Percentiles rank a stretch among this genome's conserved stretches.
phyloP scores from a whole-genome alignment of 164 flowering plant genomes.

The Tinospora cordifolia region DNA sequence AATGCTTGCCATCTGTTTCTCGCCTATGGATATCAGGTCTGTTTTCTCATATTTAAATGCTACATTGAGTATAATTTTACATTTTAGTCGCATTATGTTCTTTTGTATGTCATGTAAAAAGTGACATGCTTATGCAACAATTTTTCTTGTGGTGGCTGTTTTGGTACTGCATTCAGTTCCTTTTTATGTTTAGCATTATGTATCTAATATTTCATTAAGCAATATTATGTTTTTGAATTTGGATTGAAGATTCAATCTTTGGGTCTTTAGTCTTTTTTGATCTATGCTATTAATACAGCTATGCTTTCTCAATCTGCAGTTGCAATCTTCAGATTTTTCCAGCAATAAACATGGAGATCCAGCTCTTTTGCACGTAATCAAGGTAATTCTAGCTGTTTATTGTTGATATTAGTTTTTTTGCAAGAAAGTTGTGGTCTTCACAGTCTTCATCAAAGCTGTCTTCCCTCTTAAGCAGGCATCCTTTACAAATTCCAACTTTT shows the following conservation, averaged over 20 bases:
- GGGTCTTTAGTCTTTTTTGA: not conserved
- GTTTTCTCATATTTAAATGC: not conserved
- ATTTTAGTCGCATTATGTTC: not conserved
- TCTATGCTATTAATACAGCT: not conserved
- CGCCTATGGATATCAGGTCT: not conserved
- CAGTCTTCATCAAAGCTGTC: not conserved
- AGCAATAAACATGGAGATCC: conserved; percentile 35
- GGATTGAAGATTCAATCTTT: not conserved
- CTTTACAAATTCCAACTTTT: conserved; percentile 53
- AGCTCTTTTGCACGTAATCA: conserved; percentile 52
- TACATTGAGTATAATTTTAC: not conserved
- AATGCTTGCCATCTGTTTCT: not conserved
- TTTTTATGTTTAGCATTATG: not conserved
- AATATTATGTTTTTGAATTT: too few relatives aligned
- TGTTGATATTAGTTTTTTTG: not conserved
- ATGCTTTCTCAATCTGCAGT: conserved; percentile 29
- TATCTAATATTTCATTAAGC: too few relatives aligned
- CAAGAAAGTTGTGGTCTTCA: not conserved
- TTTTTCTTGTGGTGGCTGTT: not conserved
- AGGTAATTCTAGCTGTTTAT: conserved; percentile 34
- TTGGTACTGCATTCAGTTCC: not conserved
- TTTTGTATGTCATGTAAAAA: not conserved
- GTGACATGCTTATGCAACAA: not conserved
- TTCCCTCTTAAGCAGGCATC: conserved; percentile 39
- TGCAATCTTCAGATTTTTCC: conserved; percentile 51